Conservation (phyloP, 306 rosid species). For the Cicer pinnatifidum region DNA sequence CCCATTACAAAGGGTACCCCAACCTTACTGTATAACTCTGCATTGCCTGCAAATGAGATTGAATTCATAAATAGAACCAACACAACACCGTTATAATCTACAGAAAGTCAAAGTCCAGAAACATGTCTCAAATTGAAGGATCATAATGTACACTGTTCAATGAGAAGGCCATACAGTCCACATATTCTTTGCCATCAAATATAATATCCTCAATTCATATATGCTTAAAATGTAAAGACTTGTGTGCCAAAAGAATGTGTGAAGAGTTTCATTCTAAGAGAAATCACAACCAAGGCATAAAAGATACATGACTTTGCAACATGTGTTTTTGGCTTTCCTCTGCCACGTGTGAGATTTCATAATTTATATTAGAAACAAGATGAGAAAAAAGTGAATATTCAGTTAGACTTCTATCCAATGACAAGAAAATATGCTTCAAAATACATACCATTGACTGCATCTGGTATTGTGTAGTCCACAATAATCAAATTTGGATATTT, state of each 20-base stretch:
- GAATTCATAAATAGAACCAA: not conserved
- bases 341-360: not conserved
- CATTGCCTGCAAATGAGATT: conserved; percentile 63
- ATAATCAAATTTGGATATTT: conserved; percentile 76
- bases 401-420: not conserved
- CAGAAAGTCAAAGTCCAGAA: conserved; percentile 10
- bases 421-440: conserved; percentile 27
- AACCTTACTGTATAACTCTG: conserved; percentile 75
- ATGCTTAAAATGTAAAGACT: conserved; percentile 15
- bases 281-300: conserved; percentile 10
- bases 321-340: conserved; percentile 8
- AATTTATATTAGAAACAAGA: conserved; percentile 5
- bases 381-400: not conserved
- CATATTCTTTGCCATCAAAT: conserved; percentile 15
- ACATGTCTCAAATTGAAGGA: not conserved
- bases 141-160: conserved; percentile 20
- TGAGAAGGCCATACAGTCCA: conserved; percentile 24
- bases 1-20: conserved; percentile 98
- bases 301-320: conserved; percentile 12
- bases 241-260: not conserved
- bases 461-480: conserved; percentile 85
- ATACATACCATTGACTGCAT: conserved; percentile 80
- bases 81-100: not conserved
- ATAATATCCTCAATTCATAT: conserved; percentile 19
- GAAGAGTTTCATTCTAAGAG: conserved; percentile 4